These are phyloP conservation scores for Pseudocercospora musae DNA, from an alignment of 2,329 filamentous ascomycete species.

Conservation along the genomic window DNA sequence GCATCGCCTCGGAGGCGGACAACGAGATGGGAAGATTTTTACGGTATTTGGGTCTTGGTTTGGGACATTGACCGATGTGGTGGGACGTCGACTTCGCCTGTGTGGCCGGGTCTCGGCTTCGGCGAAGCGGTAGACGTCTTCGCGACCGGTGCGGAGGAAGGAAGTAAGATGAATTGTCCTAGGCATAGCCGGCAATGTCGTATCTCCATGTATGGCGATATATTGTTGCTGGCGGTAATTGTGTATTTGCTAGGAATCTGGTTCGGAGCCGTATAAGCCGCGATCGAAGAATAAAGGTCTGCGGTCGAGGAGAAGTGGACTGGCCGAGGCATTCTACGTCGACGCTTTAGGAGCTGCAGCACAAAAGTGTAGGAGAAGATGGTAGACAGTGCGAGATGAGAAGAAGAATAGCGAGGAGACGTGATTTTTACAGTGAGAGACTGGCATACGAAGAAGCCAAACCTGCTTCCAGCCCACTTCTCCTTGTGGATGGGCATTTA, in stretches of 20 bases:
- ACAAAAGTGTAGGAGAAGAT: background rate
- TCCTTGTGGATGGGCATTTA: background rate
- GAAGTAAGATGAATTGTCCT: slow-evolving; percentile 63
- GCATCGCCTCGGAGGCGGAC: too few relatives aligned
- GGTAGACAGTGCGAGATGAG: background rate
- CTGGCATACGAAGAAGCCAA: background rate
- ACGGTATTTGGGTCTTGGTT: too few relatives aligned
- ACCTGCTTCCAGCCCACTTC: background rate
- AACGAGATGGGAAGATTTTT: too few relatives aligned
- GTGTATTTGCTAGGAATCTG: slow-evolving; percentile 44
- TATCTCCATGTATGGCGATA: slow-evolving; percentile 62
- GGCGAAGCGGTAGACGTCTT: slow-evolving; percentile 57
- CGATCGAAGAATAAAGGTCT: slow-evolving; percentile 54
- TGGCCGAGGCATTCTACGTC: slow-evolving; percentile 12
- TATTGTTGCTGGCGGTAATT: slow-evolving; percentile 35
- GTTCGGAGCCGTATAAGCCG: slow-evolving; percentile 49
- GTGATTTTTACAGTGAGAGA: background rate
- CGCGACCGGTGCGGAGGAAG: slow-evolving; percentile 58
- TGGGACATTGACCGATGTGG: slow-evolving; percentile 54
- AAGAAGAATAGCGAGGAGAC: background rate
- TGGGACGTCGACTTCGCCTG: slow-evolving; percentile 63
- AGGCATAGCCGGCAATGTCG: slow-evolving; percentile 61
- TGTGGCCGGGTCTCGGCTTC: slow-evolving; percentile 59
- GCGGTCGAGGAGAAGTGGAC: slow-evolving; percentile 27
- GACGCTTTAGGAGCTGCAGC: slow-evolving; percentile 4